Evolutionary conservation across 306 rosid genomes (phyloP), one percentile per base, ranked within the genome.

Genomic region (Vigna radiata): DNA sequence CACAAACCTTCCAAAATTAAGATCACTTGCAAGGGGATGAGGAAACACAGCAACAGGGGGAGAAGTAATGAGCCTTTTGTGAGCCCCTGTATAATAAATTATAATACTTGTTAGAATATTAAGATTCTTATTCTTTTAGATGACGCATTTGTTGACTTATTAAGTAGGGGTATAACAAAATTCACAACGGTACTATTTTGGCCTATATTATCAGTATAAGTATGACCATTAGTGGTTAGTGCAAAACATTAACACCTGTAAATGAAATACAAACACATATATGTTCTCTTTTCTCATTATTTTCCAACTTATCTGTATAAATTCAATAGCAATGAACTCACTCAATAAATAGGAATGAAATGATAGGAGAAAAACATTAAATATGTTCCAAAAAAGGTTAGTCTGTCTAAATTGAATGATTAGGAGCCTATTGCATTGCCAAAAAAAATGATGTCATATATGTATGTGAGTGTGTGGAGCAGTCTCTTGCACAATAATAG

Each of bases 31-130:
- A 81, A 94, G 98, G 79, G 98, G 98, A 53, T 94, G 98, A 65
- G 98, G 98, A 79, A 94, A 94, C 69, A 94, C 96, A 3, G 96
- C 98, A 70, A 91, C 95, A 21, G 98, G 96, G 78, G 97, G 98
- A 80, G 98, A 94, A 21, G 91, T 89, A 65, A 94, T 91, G 79
- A 94, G 97, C 88, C 94, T 90, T 85, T 94, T 91, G 75, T 94
- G 89, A 83, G 91, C 97, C 71, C 91, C 98, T 94, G 86, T 48
- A 76, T 81, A 82, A 83, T 46, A 74, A 59, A 60, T 79, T 59
- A 48, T 31, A 68, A 61, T 16, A 50, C 50, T 74, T 70, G 46
- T 75, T 27, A 81, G 68, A 81, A 68, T 68, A 49, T 60, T 68
- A 60, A 67, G 53, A 55, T 54, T 65, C 72, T 59, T 59, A 27